These are phyloP conservation scores for Mucor racemosus DNA, from an alignment of 371 early-diverging fungal species.

Conservation along the genomic window DNA sequence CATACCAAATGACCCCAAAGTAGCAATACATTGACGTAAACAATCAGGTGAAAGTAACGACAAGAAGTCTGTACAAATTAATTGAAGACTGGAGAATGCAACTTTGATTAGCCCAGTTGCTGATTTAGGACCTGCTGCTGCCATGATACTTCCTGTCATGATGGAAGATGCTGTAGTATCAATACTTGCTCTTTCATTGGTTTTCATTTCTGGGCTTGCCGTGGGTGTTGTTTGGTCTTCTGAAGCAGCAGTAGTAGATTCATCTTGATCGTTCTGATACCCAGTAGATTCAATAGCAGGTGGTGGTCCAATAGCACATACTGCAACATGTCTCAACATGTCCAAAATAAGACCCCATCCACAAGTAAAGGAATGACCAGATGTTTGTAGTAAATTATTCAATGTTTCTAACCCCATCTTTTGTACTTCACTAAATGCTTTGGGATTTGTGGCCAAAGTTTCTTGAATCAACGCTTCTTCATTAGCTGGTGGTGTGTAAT, in stretches of 20 bases:
- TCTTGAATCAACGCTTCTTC: conserved; percentile 25
- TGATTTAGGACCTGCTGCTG: conserved; percentile 30
- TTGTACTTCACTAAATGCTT: conserved; percentile 72
- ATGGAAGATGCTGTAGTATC: conserved; percentile 42
- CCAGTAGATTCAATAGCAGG: conserved; percentile 18
- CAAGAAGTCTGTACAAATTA: conserved; percentile 96
- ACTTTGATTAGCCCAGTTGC: conserved; percentile 72
- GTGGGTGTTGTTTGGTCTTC: conserved; percentile 29
- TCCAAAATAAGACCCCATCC: conserved; percentile 94
- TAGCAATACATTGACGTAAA: conserved; percentile 82
- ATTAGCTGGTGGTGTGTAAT: conserved; percentile 27
- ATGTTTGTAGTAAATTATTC: conserved; percentile 86
- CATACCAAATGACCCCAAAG: conserved; percentile 81
- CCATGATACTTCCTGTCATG: conserved; percentile 16
- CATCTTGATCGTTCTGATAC: conserved; percentile 8
- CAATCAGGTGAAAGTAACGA: conserved; percentile 76
- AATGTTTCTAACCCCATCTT: conserved; percentile 88
- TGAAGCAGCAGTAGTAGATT: conserved; percentile 14
- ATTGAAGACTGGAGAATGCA: conserved; percentile 91
- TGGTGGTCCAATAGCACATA: conserved; percentile 29
- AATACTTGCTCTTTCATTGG: conserved; percentile 31
- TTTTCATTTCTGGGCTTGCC: conserved; percentile 10
- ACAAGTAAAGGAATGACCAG: conserved; percentile 85
- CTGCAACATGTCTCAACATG: conserved; percentile 72
- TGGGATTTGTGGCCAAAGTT: conserved; percentile 16